Percentiles rank a stretch among this genome's conserved stretches.
These are phyloP conservation scores for Brassica balearica DNA, from an alignment of 441 rosid species.

Conservation along the genomic window DNA sequence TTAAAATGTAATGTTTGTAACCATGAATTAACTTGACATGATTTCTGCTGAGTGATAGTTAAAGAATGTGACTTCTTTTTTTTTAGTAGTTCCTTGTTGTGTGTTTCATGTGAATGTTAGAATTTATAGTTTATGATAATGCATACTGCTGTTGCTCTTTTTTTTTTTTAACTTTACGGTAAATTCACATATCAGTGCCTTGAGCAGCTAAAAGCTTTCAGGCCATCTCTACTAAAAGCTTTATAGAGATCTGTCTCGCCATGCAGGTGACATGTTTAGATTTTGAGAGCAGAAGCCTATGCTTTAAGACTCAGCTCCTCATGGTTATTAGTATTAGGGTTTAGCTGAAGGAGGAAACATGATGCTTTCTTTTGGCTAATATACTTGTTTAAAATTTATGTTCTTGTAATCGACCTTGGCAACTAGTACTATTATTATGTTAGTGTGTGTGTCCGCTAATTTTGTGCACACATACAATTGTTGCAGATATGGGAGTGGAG, in stretches of 20 bases:
- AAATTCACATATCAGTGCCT: background rate
- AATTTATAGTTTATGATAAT: too few relatives aligned
- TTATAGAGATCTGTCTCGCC: too few relatives aligned
- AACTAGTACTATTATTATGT: background rate
- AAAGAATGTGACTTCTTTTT: too few relatives aligned
- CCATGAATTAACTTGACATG: background rate
- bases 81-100: background rate
- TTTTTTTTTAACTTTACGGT: background rate
- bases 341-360: background rate
- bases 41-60: background rate
- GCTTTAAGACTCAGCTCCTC: background rate
- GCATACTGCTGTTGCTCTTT: too few relatives aligned
- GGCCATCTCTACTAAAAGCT: background rate
- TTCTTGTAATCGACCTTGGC: background rate
- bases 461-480: background rate
- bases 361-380: background rate
- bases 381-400: background rate
- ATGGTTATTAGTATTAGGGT: background rate
- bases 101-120: too few relatives aligned
- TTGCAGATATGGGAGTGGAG: slow-evolving; percentile 86
- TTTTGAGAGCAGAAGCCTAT: background rate
- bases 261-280: slow-evolving; percentile 2
- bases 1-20: too few relatives aligned
- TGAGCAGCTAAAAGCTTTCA: background rate
- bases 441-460: background rate